Conservation (phyloP, 1,139 yeast genomes). For the Zygosaccharomyces pseudobailii region DNA sequence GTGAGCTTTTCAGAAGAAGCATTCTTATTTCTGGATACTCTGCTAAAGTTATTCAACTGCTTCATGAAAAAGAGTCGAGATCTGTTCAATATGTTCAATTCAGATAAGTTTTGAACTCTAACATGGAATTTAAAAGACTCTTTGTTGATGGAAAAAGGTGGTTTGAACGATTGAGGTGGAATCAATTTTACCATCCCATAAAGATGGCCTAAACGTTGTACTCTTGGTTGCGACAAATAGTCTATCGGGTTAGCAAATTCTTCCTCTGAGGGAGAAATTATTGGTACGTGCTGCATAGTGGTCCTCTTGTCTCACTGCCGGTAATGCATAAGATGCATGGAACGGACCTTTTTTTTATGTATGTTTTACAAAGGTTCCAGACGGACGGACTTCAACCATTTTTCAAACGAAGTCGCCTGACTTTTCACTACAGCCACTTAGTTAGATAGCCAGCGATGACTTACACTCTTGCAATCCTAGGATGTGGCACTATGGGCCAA, state of each 20-base stretch:
- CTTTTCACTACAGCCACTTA: not conserved
- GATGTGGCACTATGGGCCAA: conserved; percentile 95
- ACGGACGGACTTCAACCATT: not conserved
- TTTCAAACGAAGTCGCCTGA: conserved; percentile 1
- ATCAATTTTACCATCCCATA: conserved; percentile 63
- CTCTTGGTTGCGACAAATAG: conserved; percentile 50
- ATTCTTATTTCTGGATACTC: conserved; percentile 38
- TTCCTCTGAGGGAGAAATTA: conserved; percentile 47
- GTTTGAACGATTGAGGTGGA: conserved; percentile 58
- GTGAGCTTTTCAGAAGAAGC: conserved; percentile 1
- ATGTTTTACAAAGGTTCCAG: not conserved
- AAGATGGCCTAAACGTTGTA: conserved; percentile 48
- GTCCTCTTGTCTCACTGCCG: not conserved
- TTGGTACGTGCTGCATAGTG: conserved; percentile 44
- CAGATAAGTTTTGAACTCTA: conserved; percentile 58
- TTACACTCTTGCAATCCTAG: conserved; percentile 70
- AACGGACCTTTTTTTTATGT: not conserved
- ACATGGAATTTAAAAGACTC: conserved; percentile 56
- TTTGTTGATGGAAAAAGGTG: conserved; percentile 49
- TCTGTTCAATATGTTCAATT: conserved; percentile 57
- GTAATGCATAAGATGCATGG: not conserved
- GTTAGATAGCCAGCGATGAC: conserved; percentile 15
- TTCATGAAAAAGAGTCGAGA: conserved; percentile 57
- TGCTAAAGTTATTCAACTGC: conserved; percentile 53
- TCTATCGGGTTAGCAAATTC: conserved; percentile 61